Evolutionary conservation across 2,329 filamentous ascomycete species (phyloP).

Genomic region (Pochonia chlamydosporia): DNA sequence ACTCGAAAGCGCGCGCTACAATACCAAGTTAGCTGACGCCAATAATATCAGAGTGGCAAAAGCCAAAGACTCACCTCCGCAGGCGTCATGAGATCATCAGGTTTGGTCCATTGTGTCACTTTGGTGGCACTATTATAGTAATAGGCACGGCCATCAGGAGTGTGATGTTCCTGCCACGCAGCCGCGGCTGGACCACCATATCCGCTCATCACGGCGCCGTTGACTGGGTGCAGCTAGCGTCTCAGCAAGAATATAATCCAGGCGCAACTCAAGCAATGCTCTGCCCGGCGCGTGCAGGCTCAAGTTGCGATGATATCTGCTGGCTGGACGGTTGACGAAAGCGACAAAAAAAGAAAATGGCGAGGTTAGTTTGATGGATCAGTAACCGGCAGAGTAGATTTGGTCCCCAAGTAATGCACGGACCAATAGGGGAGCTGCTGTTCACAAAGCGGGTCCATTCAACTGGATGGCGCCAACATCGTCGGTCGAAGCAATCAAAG

Average conservation of each 20-base stretch:
- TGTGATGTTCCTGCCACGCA: constrained; percentile 76
- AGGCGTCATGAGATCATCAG: constrained; percentile 77
- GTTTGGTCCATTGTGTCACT: constrained; percentile 90
- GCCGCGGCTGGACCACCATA: constrained; percentile 42
- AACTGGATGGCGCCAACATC: not conserved
- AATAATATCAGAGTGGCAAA: not conserved
- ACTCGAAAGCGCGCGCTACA: constrained; percentile 69
- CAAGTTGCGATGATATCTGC: not conserved
- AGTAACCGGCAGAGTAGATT: not conserved
- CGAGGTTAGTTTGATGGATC: not conserved
- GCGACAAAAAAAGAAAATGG: not conserved
- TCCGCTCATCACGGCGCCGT: constrained; percentile 49
- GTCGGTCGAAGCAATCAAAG: not conserved
- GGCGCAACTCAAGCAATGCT: not conserved
- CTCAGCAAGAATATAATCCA: not conserved
- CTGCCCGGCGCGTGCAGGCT: not conserved
- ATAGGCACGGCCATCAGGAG: constrained; percentile 77
- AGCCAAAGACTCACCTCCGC: constrained; percentile 55
- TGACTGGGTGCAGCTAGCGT: not conserved
- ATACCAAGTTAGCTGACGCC: not conserved
- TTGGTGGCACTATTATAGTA: constrained; percentile 88
- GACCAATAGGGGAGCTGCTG: not conserved
- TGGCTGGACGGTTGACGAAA: not conserved
- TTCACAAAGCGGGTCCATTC: constrained; percentile 1
- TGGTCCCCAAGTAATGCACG: not conserved